Percentiles rank a stretch among this genome's conserved stretches.
phyloP scores from a whole-genome alignment of 306 rosid genomes.

The Castanea mollissima region DNA sequence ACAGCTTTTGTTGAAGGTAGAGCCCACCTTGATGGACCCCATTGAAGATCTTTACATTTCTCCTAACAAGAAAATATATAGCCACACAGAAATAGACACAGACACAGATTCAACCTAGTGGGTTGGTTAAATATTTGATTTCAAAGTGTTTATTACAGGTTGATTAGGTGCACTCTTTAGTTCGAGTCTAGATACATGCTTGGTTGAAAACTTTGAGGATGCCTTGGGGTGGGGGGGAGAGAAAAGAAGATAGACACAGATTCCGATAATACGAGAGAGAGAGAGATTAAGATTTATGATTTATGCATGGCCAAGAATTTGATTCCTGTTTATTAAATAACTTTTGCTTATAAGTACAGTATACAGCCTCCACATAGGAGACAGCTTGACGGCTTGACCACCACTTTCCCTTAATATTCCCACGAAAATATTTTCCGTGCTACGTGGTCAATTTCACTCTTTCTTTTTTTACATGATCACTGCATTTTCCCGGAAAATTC shows the following conservation, averaged over 20 bases:
- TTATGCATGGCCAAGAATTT: constrained; percentile 27
- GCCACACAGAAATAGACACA: constrained; percentile 6
- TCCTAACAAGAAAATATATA: neutral
- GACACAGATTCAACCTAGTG: neutral
- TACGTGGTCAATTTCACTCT: constrained; percentile 4
- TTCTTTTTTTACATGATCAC: constrained; percentile 15
- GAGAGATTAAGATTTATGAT: neutral
- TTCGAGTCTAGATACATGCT: too few relatives aligned
- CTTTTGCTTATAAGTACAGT: neutral
- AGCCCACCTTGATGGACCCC: constrained; percentile 28
- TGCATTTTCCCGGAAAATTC: constrained; percentile 47
- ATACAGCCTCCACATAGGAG: constrained; percentile 62
- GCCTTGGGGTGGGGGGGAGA: too few relatives aligned
- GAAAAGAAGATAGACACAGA: neutral
- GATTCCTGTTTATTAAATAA: constrained; percentile 29
- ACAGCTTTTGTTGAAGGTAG: neutral
- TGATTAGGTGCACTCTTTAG: too few relatives aligned
- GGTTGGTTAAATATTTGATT: too few relatives aligned
- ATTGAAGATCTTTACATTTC: neutral
- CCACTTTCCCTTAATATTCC: neutral
- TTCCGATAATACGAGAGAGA: neutral
- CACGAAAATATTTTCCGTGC: neutral
- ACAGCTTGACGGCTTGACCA: constrained; percentile 46
- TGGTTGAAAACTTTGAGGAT: too few relatives aligned
- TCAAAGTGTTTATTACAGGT: too few relatives aligned